Percentiles rank a stretch among this genome's conserved stretches.
phyloP scores from a whole-genome alignment of 2,329 filamentous ascomycete genomes.

The Diplocarpon rosae region DNA sequence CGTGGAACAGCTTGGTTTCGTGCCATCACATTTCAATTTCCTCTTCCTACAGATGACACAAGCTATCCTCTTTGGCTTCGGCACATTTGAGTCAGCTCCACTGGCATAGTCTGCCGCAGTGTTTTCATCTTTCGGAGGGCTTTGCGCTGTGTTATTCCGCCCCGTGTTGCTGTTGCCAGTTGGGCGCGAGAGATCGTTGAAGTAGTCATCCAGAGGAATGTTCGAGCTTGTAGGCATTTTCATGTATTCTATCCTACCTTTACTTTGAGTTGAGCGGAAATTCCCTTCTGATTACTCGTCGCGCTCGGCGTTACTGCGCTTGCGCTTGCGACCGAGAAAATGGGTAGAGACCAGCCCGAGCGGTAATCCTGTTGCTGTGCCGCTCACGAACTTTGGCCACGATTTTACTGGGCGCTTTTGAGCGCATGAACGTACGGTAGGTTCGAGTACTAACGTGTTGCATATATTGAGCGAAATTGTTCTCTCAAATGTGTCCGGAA shows the following conservation, averaged over 20 bases:
- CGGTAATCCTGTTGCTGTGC: conserved; percentile 3
- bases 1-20: conserved; percentile 54
- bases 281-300: background rate
- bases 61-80: conserved; percentile 84
- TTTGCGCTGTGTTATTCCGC: conserved; percentile 25
- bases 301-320: background rate
- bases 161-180: conserved; percentile 18
- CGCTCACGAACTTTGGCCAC: background rate
- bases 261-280: background rate
- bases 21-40: conserved; percentile 66
- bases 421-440: background rate
- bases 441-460: background rate
- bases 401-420: background rate
- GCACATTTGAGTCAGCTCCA: conserved; percentile 46
- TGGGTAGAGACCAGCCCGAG: background rate
- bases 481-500: too few species aligned
- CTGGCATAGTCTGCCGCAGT: conserved; percentile 30
- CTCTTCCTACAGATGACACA: conserved; percentile 90
- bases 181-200: conserved; percentile 43
- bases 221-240: conserved; percentile 27
- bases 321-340: background rate
- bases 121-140: conserved; percentile 24
- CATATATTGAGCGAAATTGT: too few species aligned
- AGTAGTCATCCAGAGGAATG: conserved; percentile 36
- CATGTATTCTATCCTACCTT: background rate